Conservation (phyloP, 2,329 filamentous ascomycete species). For the Aspergillus pseudoglaucus region DNA sequence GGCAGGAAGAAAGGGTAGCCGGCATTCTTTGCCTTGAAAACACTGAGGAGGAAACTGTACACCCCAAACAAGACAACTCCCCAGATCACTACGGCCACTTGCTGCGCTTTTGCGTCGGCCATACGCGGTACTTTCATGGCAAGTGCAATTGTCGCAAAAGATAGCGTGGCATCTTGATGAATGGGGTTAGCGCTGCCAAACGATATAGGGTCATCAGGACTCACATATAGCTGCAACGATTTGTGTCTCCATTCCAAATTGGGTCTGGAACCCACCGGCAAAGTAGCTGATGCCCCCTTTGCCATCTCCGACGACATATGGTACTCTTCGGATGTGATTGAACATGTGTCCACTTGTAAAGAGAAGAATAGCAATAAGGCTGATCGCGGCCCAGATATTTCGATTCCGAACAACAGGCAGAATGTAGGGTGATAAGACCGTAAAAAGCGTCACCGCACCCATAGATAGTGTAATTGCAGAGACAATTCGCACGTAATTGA, state of each 20-base stretch:
- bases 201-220: slow-evolving; percentile 29
- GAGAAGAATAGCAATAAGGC: slow-evolving; percentile 78
- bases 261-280: slow-evolving; percentile 84
- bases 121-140: slow-evolving; percentile 91
- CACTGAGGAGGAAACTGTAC: slow-evolving; percentile 90
- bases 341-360: slow-evolving; percentile 99
- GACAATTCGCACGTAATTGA: slow-evolving; percentile 77
- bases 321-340: slow-evolving; percentile 94
- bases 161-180: slow-evolving; percentile 63
- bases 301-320: slow-evolving; percentile 81
- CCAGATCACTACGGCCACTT: slow-evolving; percentile 76
- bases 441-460: slow-evolving; percentile 61
- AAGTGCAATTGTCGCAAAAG: slow-evolving; percentile 86
- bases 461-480: slow-evolving; percentile 62
- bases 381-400: slow-evolving; percentile 88
- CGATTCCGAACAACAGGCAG: slow-evolving; percentile 79
- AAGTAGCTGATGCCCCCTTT: slow-evolving; percentile 85
- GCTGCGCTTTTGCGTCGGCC: slow-evolving; percentile 66
- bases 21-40: slow-evolving; percentile 91
- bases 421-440: slow-evolving; percentile 70
- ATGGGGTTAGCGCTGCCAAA: slow-evolving; percentile 8
- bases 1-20: slow-evolving; percentile 93
- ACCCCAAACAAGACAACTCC: slow-evolving; percentile 67
- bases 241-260: slow-evolving; percentile 91
- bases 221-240: slow-evolving; percentile 90